Evolutionary conservation across 192 early-diverging fungal species (phyloP).

Genomic region (Haplosporangium gracile): DNA sequence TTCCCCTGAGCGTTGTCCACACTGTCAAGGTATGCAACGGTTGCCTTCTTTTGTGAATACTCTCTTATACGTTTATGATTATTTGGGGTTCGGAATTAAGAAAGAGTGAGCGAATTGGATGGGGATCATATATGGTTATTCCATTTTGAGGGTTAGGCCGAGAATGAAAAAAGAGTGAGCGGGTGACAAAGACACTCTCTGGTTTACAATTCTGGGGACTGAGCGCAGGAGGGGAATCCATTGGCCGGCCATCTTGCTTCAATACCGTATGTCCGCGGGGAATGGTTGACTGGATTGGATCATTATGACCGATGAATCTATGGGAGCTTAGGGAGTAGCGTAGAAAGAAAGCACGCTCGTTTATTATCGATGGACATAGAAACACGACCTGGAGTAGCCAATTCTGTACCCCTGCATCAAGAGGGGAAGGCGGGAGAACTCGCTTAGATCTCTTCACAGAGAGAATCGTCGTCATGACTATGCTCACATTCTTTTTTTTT

Average conservation of each 20-base stretch:
- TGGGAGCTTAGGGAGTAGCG: background rate
- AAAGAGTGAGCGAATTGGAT: background rate
- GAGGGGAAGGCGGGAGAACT: background rate
- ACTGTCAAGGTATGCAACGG: slow-evolving; percentile 83
- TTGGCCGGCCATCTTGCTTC: background rate
- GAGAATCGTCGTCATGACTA: background rate
- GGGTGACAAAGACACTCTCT: background rate
- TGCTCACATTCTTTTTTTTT: background rate
- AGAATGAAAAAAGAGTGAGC: background rate
- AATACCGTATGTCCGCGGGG: background rate
- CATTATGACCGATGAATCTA: background rate
- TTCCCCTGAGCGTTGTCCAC: slow-evolving; percentile 89
- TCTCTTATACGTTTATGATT: background rate
- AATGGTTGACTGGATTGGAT: background rate
- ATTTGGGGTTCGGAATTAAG: background rate
- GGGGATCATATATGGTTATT: background rate
- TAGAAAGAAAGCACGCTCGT: background rate
- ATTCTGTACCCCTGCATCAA: background rate
- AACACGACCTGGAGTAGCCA: background rate
- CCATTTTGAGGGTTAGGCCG: background rate
- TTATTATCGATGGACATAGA: background rate
- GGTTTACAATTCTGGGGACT: background rate
- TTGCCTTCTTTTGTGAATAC: background rate
- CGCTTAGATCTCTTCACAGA: background rate
- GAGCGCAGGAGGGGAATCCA: background rate